Evolutionary conservation across 768 basidiomycete species (phyloP), one percentile per base, ranked within the genome.

Genomic region (Boletales sp.): DNA sequence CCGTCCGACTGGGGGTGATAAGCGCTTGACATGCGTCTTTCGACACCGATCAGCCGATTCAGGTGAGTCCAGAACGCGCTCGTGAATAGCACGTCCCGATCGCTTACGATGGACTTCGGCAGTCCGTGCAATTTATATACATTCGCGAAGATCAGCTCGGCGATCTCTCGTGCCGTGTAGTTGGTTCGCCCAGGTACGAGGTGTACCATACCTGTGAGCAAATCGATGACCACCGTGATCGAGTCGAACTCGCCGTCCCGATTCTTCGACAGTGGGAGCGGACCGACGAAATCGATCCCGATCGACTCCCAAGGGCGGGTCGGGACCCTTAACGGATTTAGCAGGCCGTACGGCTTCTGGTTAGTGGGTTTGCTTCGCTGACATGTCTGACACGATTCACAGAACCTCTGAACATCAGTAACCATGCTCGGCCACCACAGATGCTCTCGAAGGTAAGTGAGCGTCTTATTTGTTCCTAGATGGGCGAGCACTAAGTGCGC

Each of bases 251-350:
- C 42, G 2, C 52, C 39, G 7, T 56, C 31, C 1, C 17, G n/a
- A 3, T 54, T 17, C 15, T 50, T 48, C 0, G 41, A 59, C 14
- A 52, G 31, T 12, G 70, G 73, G 9, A 76, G 57, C 1, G 66
- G 69, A 0, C 66, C 73, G 0, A 76, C 50, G 35, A 75, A 75
- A 55, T 76, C 74, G 43, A 76, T 72, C 0, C 64, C 68, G 0
- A 77, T 72, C 0, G 66, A 63, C 3, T 67, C 60, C 70, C 70
- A 74, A 0, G 72, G 75, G 3, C 52, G 46, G 0, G 44, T 55
- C 0, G 69, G 70, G 0, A 72, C 54, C 0, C 49, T 24, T 1
- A 71, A n/a, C n/a, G n/a, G n/a, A n/a, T n/a, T n/a, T 31, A 31
- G 31, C 31, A 31, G 31, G 7, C 31, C 31, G 12, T 31, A 31